phyloP scores from a whole-genome alignment of 306 rosid species.

The Trifolium fragiferum region DNA sequence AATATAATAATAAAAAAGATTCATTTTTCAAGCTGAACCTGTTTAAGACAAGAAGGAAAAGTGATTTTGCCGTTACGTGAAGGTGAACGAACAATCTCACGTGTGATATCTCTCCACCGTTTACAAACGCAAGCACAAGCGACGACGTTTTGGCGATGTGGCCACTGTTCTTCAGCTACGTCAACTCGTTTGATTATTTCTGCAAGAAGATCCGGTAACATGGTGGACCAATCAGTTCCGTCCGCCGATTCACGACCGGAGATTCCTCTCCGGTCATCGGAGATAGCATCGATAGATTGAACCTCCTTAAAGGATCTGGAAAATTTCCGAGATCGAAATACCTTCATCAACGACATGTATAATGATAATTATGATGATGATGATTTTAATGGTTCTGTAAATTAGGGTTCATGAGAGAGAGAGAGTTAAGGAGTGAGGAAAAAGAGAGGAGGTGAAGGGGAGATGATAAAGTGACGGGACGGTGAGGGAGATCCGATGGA shows the following conservation, averaged over 20 bases:
- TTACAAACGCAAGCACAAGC: slow-evolving; percentile 92
- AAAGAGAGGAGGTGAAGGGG: background rate
- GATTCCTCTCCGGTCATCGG: background rate
- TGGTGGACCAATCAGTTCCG: slow-evolving; percentile 65
- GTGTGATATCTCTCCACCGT: slow-evolving; percentile 85
- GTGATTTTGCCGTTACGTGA: slow-evolving; percentile 70
- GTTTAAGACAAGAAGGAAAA: slow-evolving; percentile 94
- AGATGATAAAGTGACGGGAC: too few relatives aligned
- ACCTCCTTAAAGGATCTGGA: slow-evolving; percentile 71
- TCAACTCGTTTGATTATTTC: slow-evolving; percentile 85
- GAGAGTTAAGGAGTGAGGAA: slow-evolving; percentile 17
- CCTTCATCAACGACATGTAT: slow-evolving; percentile 68
- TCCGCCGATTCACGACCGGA: slow-evolving; percentile 4
- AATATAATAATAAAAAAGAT: background rate
- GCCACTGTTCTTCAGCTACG: slow-evolving; percentile 79
- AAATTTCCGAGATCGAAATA: slow-evolving; percentile 72
- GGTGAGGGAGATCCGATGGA: background rate
- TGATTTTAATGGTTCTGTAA: slow-evolving; percentile 34
- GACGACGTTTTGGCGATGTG: slow-evolving; percentile 79
- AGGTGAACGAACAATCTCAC: slow-evolving; percentile 66
- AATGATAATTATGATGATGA: too few relatives aligned
- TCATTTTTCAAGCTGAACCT: slow-evolving; percentile 52
- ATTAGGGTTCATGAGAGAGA: slow-evolving; percentile 32
- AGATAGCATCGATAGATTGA: background rate
- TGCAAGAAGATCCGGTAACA: slow-evolving; percentile 87